phyloP scores from a whole-genome alignment of 345 rosid genomes.

The Noccaea bulbosa region DNA sequence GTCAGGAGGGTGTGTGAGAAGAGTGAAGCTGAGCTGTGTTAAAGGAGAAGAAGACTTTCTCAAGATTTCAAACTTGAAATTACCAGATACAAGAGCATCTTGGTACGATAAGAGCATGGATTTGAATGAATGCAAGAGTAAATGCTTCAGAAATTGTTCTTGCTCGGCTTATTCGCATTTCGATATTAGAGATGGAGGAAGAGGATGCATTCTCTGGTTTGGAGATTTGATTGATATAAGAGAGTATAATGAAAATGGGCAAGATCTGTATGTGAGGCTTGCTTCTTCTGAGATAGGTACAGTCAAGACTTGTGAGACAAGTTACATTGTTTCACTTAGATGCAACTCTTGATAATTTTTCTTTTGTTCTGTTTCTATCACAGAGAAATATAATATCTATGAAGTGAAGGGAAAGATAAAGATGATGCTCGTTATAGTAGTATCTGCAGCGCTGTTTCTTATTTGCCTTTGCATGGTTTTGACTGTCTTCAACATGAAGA shows the following conservation, averaged over 20 bases:
- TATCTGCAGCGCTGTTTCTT: constrained; percentile 31
- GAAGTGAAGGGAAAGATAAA: constrained; percentile 26
- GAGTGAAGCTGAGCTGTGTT: constrained; percentile 52
- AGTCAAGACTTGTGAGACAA: constrained; percentile 22
- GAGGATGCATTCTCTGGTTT: constrained; percentile 60
- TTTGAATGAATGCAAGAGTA: constrained; percentile 47
- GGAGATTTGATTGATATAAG: constrained; percentile 54
- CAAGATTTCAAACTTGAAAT: constrained; percentile 58
- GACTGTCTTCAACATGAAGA: constrained; percentile 24
- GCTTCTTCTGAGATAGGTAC: constrained; percentile 49
- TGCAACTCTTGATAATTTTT: neutral
- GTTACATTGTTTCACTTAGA: constrained; percentile 6
- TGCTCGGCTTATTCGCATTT: constrained; percentile 56
- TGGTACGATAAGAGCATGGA: constrained; percentile 49
- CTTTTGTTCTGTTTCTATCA: neutral
- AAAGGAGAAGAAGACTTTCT: constrained; percentile 58
- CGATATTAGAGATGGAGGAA: constrained; percentile 50
- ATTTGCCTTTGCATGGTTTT: constrained; percentile 24
- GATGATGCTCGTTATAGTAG: constrained; percentile 29
- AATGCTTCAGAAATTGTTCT: constrained; percentile 54
- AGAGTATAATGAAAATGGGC: constrained; percentile 57
- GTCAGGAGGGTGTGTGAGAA: constrained; percentile 72
- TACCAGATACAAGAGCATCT: constrained; percentile 67
- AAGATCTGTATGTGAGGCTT: constrained; percentile 70
- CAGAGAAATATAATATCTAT: constrained; percentile 27